Percentiles rank a stretch among this genome's conserved stretches.
phyloP scores from a whole-genome alignment of 805 yeast species.

The Pichia insulana region DNA sequence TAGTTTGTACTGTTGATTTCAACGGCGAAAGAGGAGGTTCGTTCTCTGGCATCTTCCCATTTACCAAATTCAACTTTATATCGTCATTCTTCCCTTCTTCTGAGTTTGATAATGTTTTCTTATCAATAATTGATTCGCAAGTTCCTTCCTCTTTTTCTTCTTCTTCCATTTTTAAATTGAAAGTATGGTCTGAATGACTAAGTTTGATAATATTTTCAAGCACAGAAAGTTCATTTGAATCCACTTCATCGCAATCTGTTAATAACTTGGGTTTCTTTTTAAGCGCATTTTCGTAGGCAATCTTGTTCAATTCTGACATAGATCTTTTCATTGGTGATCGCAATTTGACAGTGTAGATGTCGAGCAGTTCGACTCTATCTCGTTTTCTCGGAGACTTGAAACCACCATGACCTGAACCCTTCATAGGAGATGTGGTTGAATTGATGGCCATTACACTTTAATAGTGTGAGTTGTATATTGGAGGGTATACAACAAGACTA shows the following conservation, averaged over 20 bases:
- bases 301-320: conserved; percentile 31
- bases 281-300: conserved; percentile 44
- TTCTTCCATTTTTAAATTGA: conserved; percentile 14
- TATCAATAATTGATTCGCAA: not conserved
- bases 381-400: conserved; percentile 29
- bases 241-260: conserved; percentile 28
- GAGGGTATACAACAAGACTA: too few species aligned
- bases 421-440: not conserved
- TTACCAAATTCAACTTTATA: not conserved
- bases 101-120: not conserved
- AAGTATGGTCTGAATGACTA: conserved; percentile 26
- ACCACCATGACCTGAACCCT: conserved; percentile 16
- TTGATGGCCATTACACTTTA: too few species aligned
- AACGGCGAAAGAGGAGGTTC: not conserved
- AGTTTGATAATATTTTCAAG: conserved; percentile 40
- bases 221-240: conserved; percentile 33
- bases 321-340: conserved; percentile 36
- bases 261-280: conserved; percentile 13
- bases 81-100: not conserved
- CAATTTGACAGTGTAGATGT: conserved; percentile 33
- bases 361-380: conserved; percentile 21
- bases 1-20: not conserved
- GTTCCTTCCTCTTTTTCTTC: conserved; percentile 12
- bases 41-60: not conserved
- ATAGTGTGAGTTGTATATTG: too few species aligned